Evolutionary conservation across 768 basidiomycete species (phyloP).

Genomic region (Termitomyces sp.): DNA sequence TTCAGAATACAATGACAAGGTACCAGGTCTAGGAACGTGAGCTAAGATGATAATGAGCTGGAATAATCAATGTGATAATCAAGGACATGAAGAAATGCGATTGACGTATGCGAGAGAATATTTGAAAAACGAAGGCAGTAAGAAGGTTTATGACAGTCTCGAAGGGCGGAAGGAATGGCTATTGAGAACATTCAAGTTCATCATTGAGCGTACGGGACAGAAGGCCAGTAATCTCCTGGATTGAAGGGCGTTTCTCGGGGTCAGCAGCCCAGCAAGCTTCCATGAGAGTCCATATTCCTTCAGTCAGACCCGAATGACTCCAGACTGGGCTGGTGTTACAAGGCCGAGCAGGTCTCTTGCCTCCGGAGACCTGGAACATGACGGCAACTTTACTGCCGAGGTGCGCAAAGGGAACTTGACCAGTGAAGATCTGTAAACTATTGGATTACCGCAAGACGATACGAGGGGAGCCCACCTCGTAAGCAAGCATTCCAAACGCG

Average conservation of each 20-base stretch:
- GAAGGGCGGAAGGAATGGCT: background rate
- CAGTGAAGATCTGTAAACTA: background rate
- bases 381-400: background rate
- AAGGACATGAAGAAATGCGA: background rate
- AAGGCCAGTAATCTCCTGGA: background rate
- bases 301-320: background rate
- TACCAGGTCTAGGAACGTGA: background rate
- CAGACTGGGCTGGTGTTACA: background rate
- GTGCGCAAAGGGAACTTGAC: background rate
- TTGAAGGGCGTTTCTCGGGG: background rate
- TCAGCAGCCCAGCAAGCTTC: background rate
- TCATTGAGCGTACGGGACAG: background rate
- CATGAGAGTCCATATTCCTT: background rate
- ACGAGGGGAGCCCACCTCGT: background rate
- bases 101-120: background rate
- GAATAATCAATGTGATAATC: background rate
- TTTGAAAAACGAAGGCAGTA: background rate
- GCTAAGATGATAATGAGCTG: background rate
- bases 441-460: background rate
- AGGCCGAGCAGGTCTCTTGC: background rate
- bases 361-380: background rate
- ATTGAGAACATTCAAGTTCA: background rate
- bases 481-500: background rate
- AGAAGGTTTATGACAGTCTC: background rate
- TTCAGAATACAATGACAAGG: background rate